Base-by-base conservation (phyloP, 2,329 filamentous ascomycete species). In the Cytospora chrysosperma region DNA sequence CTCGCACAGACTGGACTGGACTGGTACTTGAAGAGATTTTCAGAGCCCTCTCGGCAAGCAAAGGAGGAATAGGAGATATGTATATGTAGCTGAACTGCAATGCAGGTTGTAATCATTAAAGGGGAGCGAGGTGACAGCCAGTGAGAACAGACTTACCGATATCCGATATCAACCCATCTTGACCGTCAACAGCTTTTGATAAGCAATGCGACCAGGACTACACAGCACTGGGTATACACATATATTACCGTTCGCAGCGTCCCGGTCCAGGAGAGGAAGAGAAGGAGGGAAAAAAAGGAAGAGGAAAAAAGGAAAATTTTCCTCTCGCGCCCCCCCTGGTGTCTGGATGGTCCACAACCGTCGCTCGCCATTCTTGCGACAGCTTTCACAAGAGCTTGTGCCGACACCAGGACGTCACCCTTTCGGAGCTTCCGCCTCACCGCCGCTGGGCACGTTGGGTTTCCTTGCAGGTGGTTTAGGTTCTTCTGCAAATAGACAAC, bases 341-440 rank as follows among this genome's bases (percentile, higher is more conserved):
- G 54, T 50, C 50, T 40, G 58, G 50, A 54, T 54, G 58, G 58
- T n/a, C 58, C 50, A 54, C 34, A 40, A 47, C 51, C 37, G 50
- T 54, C 58, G 58, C 58, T 54, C 58, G 58, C 58, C 58, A 60
- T 60, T 54, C 52, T 60, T 60, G 58, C 58, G 58, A 60, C 58
- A 60, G 58, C 52, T 60, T 24, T 54, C 58, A 54, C 51, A 60
- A 60, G 21, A 60, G 47, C 58, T 60, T 60, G 51, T 60, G 58
- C 51, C 26, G 50, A 32, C 34, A n/a, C 34, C 50, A 27, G 27
- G 26, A 30, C 43, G 40, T 54, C 12, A 47, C 26, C 24, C 8
- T 28, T n/a, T 28, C 30, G 34, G 21, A 19, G 17, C 24, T 34
- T 54, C 32, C 43, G 58, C 34, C 43, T 47, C 43, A 47, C 43